phyloP scores from a whole-genome alignment of 306 rosid species.

The Urtica urens region DNA sequence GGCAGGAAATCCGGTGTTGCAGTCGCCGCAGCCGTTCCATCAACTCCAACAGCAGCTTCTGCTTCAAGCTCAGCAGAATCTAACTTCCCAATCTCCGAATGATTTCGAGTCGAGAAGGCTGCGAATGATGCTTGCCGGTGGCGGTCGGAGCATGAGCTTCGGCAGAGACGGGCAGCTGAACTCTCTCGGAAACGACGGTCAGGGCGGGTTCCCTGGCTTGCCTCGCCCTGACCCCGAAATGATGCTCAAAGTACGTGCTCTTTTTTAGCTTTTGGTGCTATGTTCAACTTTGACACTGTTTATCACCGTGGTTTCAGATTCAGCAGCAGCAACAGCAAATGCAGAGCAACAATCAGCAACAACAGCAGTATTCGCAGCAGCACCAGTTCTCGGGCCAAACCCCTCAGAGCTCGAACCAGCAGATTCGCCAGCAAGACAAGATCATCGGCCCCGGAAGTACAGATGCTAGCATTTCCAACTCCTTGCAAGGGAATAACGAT shows the following conservation, averaged over 20 bases:
- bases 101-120: conserved; percentile 36
- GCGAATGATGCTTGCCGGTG: conserved; percentile 27
- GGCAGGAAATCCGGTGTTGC: conserved; percentile 36
- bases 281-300: conserved; percentile 12
- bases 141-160: conserved; percentile 29
- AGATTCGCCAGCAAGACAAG: conserved; percentile 40
- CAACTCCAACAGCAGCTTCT: conserved; percentile 47
- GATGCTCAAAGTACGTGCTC: conserved; percentile 33
- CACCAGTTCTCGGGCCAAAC: no score
- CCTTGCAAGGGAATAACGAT: conserved; percentile 41
- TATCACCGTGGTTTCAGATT: conserved; percentile 17
- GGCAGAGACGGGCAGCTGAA: conserved; percentile 36
- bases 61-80: conserved; percentile 41
- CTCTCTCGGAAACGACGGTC: conserved; percentile 24
- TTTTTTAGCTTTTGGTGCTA: conserved; percentile 2
- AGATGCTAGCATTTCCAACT: conserved; percentile 31
- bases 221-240: conserved; percentile 35
- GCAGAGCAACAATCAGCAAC: conserved; percentile 33
- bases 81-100: conserved; percentile 29
- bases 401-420: no score
- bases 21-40: conserved; percentile 38
- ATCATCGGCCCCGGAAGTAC: conserved; percentile 25
- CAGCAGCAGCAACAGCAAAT: conserved; percentile 24
- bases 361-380: conserved; percentile 35
- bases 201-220: conserved; percentile 34